phyloP scores from a whole-genome alignment of 108 stramenopile genomes.

The Skeletonema potamos region DNA sequence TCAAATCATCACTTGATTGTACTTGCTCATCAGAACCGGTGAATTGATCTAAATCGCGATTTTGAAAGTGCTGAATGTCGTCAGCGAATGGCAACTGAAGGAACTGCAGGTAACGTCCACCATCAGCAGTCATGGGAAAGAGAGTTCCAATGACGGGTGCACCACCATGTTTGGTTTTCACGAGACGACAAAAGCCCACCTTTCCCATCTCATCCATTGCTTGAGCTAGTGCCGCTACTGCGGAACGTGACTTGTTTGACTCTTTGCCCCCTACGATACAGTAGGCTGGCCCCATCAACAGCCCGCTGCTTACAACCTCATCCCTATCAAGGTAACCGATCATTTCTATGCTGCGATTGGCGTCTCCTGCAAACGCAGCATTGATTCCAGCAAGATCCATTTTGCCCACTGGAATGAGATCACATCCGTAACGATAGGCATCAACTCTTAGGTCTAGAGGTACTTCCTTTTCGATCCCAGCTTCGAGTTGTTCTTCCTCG shows the following conservation, averaged over 20 bases:
- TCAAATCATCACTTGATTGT: slow-evolving; percentile 62
- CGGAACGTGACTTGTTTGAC: slow-evolving; percentile 56
- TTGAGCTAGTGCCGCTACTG: slow-evolving; percentile 69
- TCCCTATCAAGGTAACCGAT: slow-evolving; percentile 63
- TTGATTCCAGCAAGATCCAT: slow-evolving; percentile 74
- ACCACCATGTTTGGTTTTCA: slow-evolving; percentile 65
- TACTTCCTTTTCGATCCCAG: slow-evolving; percentile 46
- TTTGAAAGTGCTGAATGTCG: slow-evolving; percentile 52
- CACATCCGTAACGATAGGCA: slow-evolving; percentile 70
- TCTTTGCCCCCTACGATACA: slow-evolving; percentile 59
- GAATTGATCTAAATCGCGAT: slow-evolving; percentile 2
- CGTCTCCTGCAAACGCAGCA: slow-evolving; percentile 22
- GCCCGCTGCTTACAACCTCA: slow-evolving; percentile 37
- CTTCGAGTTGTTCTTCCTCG: slow-evolving; percentile 41
- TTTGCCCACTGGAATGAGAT: slow-evolving; percentile 69
- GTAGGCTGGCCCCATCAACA: slow-evolving; percentile 67
- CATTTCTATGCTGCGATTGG: slow-evolving; percentile 52
- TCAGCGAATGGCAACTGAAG: slow-evolving; percentile 79
- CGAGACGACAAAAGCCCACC: slow-evolving; percentile 72
- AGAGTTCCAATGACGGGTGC: slow-evolving; percentile 65
- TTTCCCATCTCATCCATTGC: slow-evolving; percentile 54
- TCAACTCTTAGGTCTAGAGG: slow-evolving; percentile 38
- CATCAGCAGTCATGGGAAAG: slow-evolving; percentile 51
- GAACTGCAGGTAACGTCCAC: slow-evolving; percentile 46
- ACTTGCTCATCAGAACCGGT: slow-evolving; percentile 18